Percentiles rank a stretch among this genome's conserved stretches.
These are phyloP conservation scores for Medicago ruthenica DNA, from an alignment of 306 rosid species.

Conservation along the genomic window DNA sequence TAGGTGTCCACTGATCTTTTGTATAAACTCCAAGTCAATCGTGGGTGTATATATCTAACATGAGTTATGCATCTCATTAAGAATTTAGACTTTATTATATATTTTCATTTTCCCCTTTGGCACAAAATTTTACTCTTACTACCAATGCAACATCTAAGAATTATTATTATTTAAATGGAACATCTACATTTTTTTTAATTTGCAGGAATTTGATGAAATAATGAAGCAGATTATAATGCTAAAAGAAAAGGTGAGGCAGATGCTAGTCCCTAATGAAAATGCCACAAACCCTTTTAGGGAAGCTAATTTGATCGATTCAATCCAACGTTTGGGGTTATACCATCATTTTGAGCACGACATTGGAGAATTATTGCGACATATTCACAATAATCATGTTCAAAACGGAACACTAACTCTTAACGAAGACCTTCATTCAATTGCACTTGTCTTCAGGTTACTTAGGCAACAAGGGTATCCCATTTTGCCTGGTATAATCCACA, in stretches of 20 bases:
- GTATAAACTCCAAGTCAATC: no score
- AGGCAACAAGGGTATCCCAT: constrained; percentile 35
- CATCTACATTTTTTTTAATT: background rate
- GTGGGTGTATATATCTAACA: no score
- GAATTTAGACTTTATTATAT: no score
- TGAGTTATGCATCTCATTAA: no score
- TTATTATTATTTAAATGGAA: background rate
- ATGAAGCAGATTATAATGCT: background rate
- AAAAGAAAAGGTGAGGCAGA: constrained; percentile 4
- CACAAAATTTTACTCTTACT: no score
- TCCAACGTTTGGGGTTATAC: constrained; percentile 32
- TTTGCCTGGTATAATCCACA: background rate
- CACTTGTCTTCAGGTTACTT: constrained; percentile 30
- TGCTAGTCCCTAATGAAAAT: background rate
- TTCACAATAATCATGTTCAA: background rate
- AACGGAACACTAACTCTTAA: constrained; percentile 6
- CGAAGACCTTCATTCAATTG: background rate
- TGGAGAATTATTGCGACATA: constrained; percentile 20
- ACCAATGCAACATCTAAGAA: no score
- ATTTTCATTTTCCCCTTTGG: no score
- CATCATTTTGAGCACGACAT: constrained; percentile 32
- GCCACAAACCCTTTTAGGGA: background rate
- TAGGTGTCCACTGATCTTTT: no score
- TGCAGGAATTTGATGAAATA: constrained; percentile 13
- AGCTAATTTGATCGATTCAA: constrained; percentile 18